Evolutionary conservation across 2,329 filamentous ascomycete species (phyloP), one percentile per base, ranked within the genome.

Genomic region (Neofusicoccum ribis): DNA sequence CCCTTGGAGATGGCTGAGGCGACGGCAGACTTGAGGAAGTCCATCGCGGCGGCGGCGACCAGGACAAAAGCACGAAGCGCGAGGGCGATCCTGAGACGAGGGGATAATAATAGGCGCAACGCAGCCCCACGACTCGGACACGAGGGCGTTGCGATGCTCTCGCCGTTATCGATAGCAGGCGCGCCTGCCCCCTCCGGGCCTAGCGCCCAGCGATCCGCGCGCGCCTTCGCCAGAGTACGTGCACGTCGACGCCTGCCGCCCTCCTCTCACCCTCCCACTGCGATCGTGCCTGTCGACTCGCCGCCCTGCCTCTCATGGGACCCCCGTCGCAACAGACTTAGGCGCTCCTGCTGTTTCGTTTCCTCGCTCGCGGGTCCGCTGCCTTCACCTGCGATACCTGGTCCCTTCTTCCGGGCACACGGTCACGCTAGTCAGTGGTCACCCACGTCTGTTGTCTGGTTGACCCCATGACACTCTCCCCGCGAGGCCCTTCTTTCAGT

Each of bases 11-110:
- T 98, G 71, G 93, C 94, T 67, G 95, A 98, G 51, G 93, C 94
- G 76, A 98, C 93, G 61, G 95, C 95, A 67, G 93, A 98, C 81
- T 98, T 98, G 75, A 99, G 86, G 75, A 98, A 98, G 78, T 99
- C 93, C 95, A 99, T 99, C 9, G 34, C 41, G 56, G 12, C 27
- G 27, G n/a, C 44, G 54, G 54, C 54, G 54, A 36, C 37, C 39
- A 34, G 41, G 14, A 15, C 41, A 34, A 36, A 31, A 47, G 50
- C 41, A 17, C 12, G 8, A 23, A 15, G 41, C 62, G 14, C 6
- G 46, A 41, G 20, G 63, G 14, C 8, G 52, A 49, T 34, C 51
- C 34, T 31, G 44, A 49, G 46, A 49, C 34, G 52, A 60, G 43
- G 56, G 43, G 56, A 60, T 36, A 37, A 36, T 37, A 47, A 46